phyloP scores from a whole-genome alignment of 176 grass and related monocot species.

The Elaeis guineensis region DNA sequence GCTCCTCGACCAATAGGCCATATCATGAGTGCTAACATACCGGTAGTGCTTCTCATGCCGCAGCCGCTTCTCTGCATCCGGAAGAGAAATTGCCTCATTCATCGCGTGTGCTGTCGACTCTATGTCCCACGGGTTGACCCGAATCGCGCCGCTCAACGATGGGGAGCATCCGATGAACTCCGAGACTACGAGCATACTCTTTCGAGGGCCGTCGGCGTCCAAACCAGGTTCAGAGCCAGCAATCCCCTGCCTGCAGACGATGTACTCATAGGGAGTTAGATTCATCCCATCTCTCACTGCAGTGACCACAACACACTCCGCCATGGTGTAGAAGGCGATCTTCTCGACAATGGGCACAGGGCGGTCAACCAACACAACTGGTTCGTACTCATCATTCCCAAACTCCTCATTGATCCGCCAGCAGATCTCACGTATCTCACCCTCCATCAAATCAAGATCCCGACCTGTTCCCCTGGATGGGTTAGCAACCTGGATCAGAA shows the following conservation, averaged over 20 bases:
- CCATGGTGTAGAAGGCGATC: conserved; percentile 44
- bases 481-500: conserved; percentile 16
- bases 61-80: conserved; percentile 13
- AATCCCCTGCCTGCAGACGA: conserved; percentile 50
- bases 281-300: conserved; percentile 27
- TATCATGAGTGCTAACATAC: conserved; percentile 17
- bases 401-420: conserved; percentile 32
- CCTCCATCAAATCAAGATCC: conserved; percentile 1
- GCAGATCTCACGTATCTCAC: neutral
- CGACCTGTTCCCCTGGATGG: conserved; percentile 2
- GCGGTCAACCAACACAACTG: conserved; percentile 32
- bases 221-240: conserved; percentile 18
- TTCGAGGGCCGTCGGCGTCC: neutral
- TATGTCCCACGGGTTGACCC: conserved; percentile 18
- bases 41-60: conserved; percentile 22
- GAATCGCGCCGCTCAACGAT: conserved; percentile 11
- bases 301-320: conserved; percentile 46
- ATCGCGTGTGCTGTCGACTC: conserved; percentile 13
- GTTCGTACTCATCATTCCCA: conserved; percentile 31
- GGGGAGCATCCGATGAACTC: conserved; percentile 21
- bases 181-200: conserved; percentile 19
- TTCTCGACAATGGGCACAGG: conserved; percentile 33
- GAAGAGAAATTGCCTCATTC: conserved; percentile 16
- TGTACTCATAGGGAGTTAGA: conserved; percentile 54
- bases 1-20: conserved; percentile 21